Base-by-base conservation (phyloP, 306 rosid species). In the Citrullus colocynthis region DNA sequence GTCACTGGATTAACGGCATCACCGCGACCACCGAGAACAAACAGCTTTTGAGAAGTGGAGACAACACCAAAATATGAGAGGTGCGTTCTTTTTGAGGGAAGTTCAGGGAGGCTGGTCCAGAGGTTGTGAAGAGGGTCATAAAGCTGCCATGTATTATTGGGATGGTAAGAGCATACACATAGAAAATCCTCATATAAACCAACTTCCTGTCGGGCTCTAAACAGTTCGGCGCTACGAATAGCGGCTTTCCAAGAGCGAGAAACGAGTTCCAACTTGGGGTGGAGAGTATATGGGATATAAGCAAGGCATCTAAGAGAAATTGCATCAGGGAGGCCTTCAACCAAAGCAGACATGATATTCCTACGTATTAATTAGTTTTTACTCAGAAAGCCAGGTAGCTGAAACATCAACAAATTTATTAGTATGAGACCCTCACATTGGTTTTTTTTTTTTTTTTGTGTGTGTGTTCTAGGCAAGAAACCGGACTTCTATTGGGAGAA, bases 271-370 rank as follows among this genome's bases (percentile, higher is more conserved):
- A 94, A 82, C 81, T 74, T 88, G 15, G 96, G 95, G 75, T 91
- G 90, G 44, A 94, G 94, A 86, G 81, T 84, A 82, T 90, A 94
- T 66, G 98, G 98, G 80, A 94, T 95, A 80, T 88, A 74, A 15
- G 97, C 98, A 80, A 94, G 95, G 78, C 98, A 94, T 88, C 96
- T 89, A n/a, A 94, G 84, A 66, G 98, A 89, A 79, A 94, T 93
- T 44, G 91, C 95, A 12, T 94, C 95, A 20, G 98, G 98, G 79
- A 94, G 97, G 56, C 97, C 97, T 84, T 90, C 97, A 82, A 94
- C 92, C 83, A 94, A 82, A 81, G 83, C 93, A 80, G 97, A 87
- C 98, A 94, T 94, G 66, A 84, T 81, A 67, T 82, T 75, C 79
- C 76, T 48, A 78, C 17, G 79, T 28, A 52, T 67, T 56, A 61